Evolutionary conservation across 345 rosid genomes (phyloP).

Genomic region (Microthlaspi erraticum): DNA sequence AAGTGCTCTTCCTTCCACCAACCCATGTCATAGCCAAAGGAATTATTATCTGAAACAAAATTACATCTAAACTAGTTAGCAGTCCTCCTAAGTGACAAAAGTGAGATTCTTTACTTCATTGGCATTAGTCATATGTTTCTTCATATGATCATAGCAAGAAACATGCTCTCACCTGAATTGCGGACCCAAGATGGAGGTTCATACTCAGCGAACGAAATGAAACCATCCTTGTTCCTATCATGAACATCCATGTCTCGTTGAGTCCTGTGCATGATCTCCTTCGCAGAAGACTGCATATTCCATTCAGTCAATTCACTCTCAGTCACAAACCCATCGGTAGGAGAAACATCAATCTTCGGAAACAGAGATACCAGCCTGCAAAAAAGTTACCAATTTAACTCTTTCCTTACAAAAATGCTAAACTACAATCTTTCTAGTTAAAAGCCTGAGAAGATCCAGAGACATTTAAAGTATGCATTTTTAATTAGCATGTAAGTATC

Average conservation of each 20-base stretch:
- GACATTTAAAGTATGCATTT: not conserved
- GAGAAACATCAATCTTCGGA: conserved; percentile 89
- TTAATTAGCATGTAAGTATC: not conserved
- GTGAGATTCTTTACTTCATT: conserved; percentile 12
- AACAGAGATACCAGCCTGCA: conserved; percentile 73
- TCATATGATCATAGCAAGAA: not conserved
- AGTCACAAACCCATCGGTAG: conserved; percentile 73
- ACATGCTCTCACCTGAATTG: conserved; percentile 57
- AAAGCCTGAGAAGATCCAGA: not conserved
- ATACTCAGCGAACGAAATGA: conserved; percentile 76
- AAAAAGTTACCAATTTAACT: conserved; percentile 23
- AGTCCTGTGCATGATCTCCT: conserved; percentile 79
- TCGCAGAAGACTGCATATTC: conserved; percentile 73
- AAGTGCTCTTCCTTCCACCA: conserved; percentile 99
- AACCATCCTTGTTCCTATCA: conserved; percentile 86
- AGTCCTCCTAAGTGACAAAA: conserved; percentile 2
- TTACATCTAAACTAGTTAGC: conserved; percentile 27
- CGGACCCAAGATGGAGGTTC: conserved; percentile 93
- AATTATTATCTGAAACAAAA: conserved; percentile 53
- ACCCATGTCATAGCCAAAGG: conserved; percentile 89
- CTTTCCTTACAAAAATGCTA: not conserved
- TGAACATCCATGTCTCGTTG: conserved; percentile 90
- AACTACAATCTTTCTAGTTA: not conserved
- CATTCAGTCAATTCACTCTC: conserved; percentile 87
- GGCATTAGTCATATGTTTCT: not conserved